Base-by-base conservation (phyloP, 2,329 filamentous ascomycete species). In the Fusarium avenaceum region DNA sequence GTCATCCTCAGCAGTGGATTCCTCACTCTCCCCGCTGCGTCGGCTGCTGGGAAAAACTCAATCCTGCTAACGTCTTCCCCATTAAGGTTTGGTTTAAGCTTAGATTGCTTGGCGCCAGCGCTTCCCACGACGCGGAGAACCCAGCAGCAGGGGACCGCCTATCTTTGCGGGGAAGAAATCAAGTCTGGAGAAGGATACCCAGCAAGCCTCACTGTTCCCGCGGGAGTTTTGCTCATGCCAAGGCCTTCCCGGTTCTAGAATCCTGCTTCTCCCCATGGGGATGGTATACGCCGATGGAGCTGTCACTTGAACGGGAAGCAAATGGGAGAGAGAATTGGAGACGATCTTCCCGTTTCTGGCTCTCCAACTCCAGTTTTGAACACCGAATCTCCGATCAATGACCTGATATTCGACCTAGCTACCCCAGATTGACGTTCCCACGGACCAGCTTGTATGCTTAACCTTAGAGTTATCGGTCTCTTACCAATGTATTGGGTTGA, bases 11-110 rank as follows among this genome's bases (percentile, higher is more conserved):
- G 17, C 35, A 19, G 17, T 10, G 6, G 17, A 9, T 7, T 49
- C 17, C 3, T n/a, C 22, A 20, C 20, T 8, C 24, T 7, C 7
- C 7, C 46, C 11, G 19, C 40, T 32, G n/a, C 14, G n/a, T 19
- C 14, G n/a, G 11, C 24, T 13, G n/a, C 11, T 30, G 28, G 28
- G 35, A n/a, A 38, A 38, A 38, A 38, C 35, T 19, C 35, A 17
- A n/a, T 38, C 17, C 17, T 17, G 17, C 35, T 10, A 35, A 20
- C 8, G 45, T 8, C 20, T 22, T 7, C n/a, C 22, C 8, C 30
- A 15, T 49, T 56, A 40, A 40, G 33, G 39, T 57, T 39, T 54
- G 15, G 15, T 42, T 47, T 54, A 47, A 54, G 50, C 50, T 54
- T 54, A 54, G 46, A 33, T 38, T 28, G 28, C 14, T 30, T 19